These are phyloP conservation scores for Solanum hybrid DNA, from an alignment of 305 asterid genomes.

Conservation along the genomic window DNA sequence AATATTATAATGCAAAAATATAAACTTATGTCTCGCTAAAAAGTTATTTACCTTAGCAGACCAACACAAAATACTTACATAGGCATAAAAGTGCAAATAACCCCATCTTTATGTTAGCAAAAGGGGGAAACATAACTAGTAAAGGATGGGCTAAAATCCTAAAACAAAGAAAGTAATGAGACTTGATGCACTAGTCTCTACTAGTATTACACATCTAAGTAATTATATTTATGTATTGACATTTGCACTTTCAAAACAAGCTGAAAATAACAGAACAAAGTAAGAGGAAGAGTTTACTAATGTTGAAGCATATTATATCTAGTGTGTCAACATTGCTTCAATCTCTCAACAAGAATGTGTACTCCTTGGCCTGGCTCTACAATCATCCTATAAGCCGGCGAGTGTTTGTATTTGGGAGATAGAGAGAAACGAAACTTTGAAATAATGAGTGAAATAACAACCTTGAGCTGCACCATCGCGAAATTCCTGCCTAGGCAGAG, in stretches of 20 bases:
- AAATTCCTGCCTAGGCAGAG: conserved; percentile 63
- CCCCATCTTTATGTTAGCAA: background rate
- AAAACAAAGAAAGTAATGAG: background rate
- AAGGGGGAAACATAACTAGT: background rate
- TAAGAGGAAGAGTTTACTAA: background rate
- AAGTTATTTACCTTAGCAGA: background rate
- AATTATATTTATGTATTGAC: background rate
- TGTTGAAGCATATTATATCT: background rate
- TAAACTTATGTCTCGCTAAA: too few relatives aligned
- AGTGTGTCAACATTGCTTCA: background rate
- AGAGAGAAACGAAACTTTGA: conserved; percentile 45
- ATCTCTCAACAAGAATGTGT: conserved; percentile 32
- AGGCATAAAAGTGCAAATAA: background rate
- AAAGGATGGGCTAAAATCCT: background rate
- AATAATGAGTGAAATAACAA: conserved; percentile 37
- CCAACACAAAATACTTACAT: background rate
- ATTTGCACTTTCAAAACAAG: background rate
- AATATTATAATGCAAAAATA: background rate
- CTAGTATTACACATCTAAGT: background rate
- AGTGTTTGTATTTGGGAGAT: conserved; percentile 70
- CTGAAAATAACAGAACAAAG: background rate
- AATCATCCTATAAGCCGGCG: conserved; percentile 67
- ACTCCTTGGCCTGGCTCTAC: conserved; percentile 85
- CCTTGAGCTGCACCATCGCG: conserved; percentile 55
- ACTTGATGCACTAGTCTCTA: background rate